Conservation (phyloP, 106 monocot species). For the Acanthochlamys bracteata region DNA sequence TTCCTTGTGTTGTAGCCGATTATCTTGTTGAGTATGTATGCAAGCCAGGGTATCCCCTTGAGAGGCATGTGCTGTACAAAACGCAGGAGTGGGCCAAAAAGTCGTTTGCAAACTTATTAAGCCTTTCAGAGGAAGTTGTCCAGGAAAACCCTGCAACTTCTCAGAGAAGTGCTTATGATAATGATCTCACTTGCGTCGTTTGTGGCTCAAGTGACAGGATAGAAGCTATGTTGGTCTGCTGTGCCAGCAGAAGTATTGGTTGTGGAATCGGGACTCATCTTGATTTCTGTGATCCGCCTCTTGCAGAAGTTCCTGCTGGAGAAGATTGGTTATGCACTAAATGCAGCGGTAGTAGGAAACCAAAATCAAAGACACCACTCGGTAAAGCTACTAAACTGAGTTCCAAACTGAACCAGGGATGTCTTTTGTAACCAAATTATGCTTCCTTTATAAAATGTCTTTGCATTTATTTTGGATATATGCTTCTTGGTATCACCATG, state of each 20-base stretch:
- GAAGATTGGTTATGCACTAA: constrained; percentile 72
- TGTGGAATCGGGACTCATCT: constrained; percentile 80
- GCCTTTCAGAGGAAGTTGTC: constrained; percentile 32
- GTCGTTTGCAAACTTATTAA: constrained; percentile 32
- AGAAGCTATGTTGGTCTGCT: constrained; percentile 83
- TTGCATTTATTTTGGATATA: no score
- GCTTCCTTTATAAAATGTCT: no score
- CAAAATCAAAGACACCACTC: not conserved
- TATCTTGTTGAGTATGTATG: constrained; percentile 70
- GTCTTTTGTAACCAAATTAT: no score
- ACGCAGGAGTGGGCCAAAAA: constrained; percentile 56
- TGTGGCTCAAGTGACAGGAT: constrained; percentile 46
- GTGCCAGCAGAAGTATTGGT: constrained; percentile 33
- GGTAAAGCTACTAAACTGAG: constrained; percentile 4
- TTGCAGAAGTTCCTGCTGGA: constrained; percentile 47
- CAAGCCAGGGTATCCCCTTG: constrained; percentile 56
- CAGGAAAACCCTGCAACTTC: constrained; percentile 1
- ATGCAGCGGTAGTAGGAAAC: constrained; percentile 29
- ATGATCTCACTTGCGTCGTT: constrained; percentile 36
- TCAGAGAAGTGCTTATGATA: constrained; percentile 23
- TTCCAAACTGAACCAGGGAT: no score
- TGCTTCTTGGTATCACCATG: no score
- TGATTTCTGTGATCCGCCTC: constrained; percentile 73
- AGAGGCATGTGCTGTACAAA: constrained; percentile 59
- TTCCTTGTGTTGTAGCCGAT: constrained; percentile 72